Evolutionary conservation across 768 basidiomycete species (phyloP), one percentile per base, ranked within the genome.

Genomic region (Boletus tomentosulus): DNA sequence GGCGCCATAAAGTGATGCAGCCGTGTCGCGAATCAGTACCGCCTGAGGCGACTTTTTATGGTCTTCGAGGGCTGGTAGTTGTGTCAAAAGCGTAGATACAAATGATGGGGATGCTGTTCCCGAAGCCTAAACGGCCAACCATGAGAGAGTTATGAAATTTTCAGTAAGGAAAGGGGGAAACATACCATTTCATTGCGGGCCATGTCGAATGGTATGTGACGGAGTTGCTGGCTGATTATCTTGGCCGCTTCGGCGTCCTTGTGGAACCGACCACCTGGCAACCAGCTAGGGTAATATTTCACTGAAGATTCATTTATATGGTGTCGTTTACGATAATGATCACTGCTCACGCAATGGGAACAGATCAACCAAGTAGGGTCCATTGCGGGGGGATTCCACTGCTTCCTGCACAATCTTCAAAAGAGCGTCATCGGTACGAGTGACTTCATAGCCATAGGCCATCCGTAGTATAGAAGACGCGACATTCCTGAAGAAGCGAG

Each of bases 241-340:
- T n/a, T 51, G 4, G 50, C 53, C n/a, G 45, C 56, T 25, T 4
- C 43, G 15, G 52, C 58, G 12, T 48, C 50, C 19, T 46, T 46
- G 24, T 57, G 37, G 25, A 60, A 57, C 9, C 42, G 13, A 19
- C 56, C 56, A 19, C 55, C 55, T 22, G 58, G 58, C 27, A 59
- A 30, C 58, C 52, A 59, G 19, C 59, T 34, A 22, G 56, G 59
- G 16, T 54, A 57, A 35, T 19, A 19, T 19, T 19, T 19, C 19
- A 19, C 19, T 19, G 19, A 19, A 19, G 19, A 19, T 19, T 19
- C 52, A 50, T 46, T 45, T 59, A 16, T 15, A 30, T 28, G 16
- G 24, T 16, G 9, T 28, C 0, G 24, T 24, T n/a, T n/a, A 27
- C 22, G 19, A 45, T 12, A 3, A 24, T 1, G 15, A 24, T 24